phyloP scores from a whole-genome alignment of 139 green algal species.

The Eudorina sp. region DNA sequence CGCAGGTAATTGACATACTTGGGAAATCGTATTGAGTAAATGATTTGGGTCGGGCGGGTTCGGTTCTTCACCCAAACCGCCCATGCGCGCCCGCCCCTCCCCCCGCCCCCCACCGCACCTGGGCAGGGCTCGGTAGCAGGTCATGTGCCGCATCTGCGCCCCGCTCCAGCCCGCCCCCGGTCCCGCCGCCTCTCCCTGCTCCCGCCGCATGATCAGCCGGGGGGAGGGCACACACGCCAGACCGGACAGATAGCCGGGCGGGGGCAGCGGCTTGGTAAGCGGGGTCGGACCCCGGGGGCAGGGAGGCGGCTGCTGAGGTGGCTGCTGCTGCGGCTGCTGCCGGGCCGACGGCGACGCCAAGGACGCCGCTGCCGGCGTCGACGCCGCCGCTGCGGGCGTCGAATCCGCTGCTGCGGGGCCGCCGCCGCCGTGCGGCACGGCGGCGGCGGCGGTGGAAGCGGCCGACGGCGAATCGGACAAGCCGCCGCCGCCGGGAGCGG shows the following conservation, averaged over 20 bases:
- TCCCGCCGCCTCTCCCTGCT: conserved; percentile 15
- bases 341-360: neutral
- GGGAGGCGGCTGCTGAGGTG: neutral
- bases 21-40: too few relatives aligned
- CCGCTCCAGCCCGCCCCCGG: neutral
- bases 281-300: neutral
- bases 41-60: too few relatives aligned
- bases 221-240: neutral
- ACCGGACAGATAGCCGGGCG: neutral
- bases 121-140: neutral
- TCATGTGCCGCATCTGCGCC: conserved; percentile 27
- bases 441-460: neutral
- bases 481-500: neutral
- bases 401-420: neutral
- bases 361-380: neutral
- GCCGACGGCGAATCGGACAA: too few relatives aligned
- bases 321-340: neutral
- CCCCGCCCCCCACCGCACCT: neutral
- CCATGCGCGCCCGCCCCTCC: too few relatives aligned
- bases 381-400: neutral
- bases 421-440: neutral
- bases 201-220: conserved; percentile 31
- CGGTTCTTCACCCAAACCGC: too few relatives aligned
- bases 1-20: too few relatives aligned
- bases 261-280: neutral